phyloP scores from a whole-genome alignment of 1,139 yeast species.

The Blastobotrys apis region DNA sequence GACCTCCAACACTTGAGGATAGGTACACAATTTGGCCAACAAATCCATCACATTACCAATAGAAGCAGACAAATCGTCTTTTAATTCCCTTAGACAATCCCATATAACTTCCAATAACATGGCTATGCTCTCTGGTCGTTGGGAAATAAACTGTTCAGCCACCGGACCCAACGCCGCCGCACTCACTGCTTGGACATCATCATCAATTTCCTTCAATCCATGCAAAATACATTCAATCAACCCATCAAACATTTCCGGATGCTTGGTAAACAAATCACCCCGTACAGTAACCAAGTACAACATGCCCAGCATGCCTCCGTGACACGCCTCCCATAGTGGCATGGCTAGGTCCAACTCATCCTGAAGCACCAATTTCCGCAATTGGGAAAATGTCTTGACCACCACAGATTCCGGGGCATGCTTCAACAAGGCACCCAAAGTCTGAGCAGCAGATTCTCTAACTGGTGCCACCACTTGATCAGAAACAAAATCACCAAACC shows the following conservation, averaged over 20 bases:
- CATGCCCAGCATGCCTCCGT: constrained; percentile 95
- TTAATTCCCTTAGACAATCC: constrained; percentile 78
- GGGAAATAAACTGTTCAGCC: constrained; percentile 72
- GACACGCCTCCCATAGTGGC: constrained; percentile 92
- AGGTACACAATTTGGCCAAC: constrained; percentile 81
- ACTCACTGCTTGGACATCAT: constrained; percentile 95
- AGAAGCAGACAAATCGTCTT: constrained; percentile 90
- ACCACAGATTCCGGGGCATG: constrained; percentile 59
- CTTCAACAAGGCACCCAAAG: constrained; percentile 79
- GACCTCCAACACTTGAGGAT: constrained; percentile 62
- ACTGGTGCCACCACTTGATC: constrained; percentile 99
- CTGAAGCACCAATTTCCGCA: constrained; percentile 71
- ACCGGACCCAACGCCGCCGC: constrained; percentile 92
- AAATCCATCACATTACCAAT: constrained; percentile 96
- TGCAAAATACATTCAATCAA: constrained; percentile 83
- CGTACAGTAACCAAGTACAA: constrained; percentile 89
- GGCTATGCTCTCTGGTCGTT: constrained; percentile 58
- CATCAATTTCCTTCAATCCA: constrained; percentile 80
- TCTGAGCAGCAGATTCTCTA: constrained; percentile 93
- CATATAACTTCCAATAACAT: constrained; percentile 73
- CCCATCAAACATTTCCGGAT: constrained; percentile 47
- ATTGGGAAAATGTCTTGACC: constrained; percentile 57
- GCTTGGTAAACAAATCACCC: constrained; percentile 63
- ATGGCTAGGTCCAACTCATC: constrained; percentile 41
- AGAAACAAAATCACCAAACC: constrained; percentile 96